These are phyloP conservation scores for Endocarpon pusillum DNA, from an alignment of 495 filamentous ascomycete species.

Conservation along the genomic window DNA sequence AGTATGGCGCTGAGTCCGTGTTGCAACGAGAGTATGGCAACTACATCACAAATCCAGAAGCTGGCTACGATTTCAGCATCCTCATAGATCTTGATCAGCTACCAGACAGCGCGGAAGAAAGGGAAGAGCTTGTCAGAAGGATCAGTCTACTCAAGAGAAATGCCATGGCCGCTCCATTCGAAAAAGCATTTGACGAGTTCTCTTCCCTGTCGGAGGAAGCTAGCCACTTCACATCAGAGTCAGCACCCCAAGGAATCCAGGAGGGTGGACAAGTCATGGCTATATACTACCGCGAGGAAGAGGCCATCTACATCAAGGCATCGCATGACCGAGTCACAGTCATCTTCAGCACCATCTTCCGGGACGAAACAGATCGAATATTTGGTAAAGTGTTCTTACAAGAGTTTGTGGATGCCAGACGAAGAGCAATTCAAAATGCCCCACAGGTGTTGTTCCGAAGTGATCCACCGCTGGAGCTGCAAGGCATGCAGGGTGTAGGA, in stretches of 20 bases:
- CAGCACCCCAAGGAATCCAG: conserved; percentile 70
- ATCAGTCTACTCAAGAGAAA: conserved; percentile 88
- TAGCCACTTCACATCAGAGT: conserved; percentile 75
- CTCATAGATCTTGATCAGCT: conserved; percentile 74
- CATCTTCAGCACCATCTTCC: conserved; percentile 96
- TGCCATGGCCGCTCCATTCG: conserved; percentile 95
- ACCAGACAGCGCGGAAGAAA: conserved; percentile 60
- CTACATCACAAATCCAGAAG: conserved; percentile 75
- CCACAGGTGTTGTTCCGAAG: conserved; percentile 96
- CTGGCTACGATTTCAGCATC: conserved; percentile 88
- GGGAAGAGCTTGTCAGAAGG: conserved; percentile 69
- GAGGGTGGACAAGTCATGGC: conserved; percentile 90
- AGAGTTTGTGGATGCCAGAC: conserved; percentile 92
- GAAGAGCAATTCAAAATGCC: conserved; percentile 91
- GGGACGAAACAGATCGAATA: conserved; percentile 91
- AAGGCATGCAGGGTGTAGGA: conserved; percentile 66
- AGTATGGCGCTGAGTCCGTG: conserved; percentile 82
- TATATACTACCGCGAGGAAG: conserved; percentile 94
- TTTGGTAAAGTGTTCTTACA: conserved; percentile 92
- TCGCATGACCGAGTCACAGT: conserved; percentile 93
- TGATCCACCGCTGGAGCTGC: conserved; percentile 82
- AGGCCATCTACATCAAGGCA: conserved; percentile 98
- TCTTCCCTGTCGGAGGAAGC: conserved; percentile 70
- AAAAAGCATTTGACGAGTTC: conserved; percentile 88
- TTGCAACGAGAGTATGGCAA: conserved; percentile 86